Evolutionary conservation across 805 yeast species (phyloP).

Genomic region (Schizosaccharomyces pombe): ASM294v3 CU329670.1:792501-793000

Average conservation of each 20-base stretch:
- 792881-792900: constrained; percentile 25
- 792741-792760: background rate
- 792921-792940: constrained; percentile 93
- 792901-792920: constrained; percentile 95
- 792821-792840: constrained; percentile 26
- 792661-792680: too few species aligned
- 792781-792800: background rate
- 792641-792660: too few species aligned
- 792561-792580: too few species aligned
- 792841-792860: constrained; percentile 47
- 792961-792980: too few species aligned
- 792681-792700: background rate
- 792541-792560: too few species aligned
- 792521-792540: too few species aligned
- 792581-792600: too few species aligned
- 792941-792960: constrained; percentile 45
- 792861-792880: constrained; percentile 68
- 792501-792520: too few species aligned
- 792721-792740: background rate
- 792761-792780: background rate
- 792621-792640: too few species aligned
- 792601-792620: too few species aligned
- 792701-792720: background rate
- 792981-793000: too few species aligned
- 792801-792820: background rate